Base-by-base conservation (phyloP, 208 protist genomes). In the Trypanosoma cruzi region DNA sequence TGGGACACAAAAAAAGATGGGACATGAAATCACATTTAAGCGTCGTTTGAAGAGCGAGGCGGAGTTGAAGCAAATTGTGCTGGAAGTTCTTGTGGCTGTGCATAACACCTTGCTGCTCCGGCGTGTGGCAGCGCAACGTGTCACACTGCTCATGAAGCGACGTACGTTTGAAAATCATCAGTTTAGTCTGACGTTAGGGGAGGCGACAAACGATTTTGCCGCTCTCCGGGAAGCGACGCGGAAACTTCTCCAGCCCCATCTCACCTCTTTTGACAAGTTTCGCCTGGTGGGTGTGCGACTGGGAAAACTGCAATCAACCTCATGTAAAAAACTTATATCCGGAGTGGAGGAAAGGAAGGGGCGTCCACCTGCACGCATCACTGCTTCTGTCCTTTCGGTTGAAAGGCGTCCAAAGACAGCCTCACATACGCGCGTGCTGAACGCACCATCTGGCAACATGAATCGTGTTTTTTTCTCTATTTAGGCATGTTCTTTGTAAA, bases 21-120 rank as follows among this genome's bases (percentile, higher is more conserved):
- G 90, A 1, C 89, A 94, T 72, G 90, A 96, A 67, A 80, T 61
- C 13, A 90, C 88, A 61, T 92, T 96, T 73, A 82, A 71, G 50
- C 79, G 86, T 42, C 79, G 84, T 1, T 58, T 90, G 50, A 61
- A 79, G 2, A 85, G 75, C 26, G 65, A 74, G 11, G 80, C 85
- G 65, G 88, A 85, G 20, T 76, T 96, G 26, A 40, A 66, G 42
- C 71, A 80, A 48, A 64, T 92, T 28, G 82, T 90, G 34, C 76
- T 80, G 52, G 70, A 72, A 16, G 59, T 88, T 0, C 76, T 94
- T 34, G 77, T 80, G 36, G 50, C 70, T 20, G 80, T 69, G 54
- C 88, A 96, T 56, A 75, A 73, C 22, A 79, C 72, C 69, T 83
- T 80, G 31, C 80, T 96, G 13, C 80, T 78, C 4, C 79, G 91